Conservation (phyloP, 2,329 filamentous ascomycete species). For the Xylariaceae sp. region DNA sequence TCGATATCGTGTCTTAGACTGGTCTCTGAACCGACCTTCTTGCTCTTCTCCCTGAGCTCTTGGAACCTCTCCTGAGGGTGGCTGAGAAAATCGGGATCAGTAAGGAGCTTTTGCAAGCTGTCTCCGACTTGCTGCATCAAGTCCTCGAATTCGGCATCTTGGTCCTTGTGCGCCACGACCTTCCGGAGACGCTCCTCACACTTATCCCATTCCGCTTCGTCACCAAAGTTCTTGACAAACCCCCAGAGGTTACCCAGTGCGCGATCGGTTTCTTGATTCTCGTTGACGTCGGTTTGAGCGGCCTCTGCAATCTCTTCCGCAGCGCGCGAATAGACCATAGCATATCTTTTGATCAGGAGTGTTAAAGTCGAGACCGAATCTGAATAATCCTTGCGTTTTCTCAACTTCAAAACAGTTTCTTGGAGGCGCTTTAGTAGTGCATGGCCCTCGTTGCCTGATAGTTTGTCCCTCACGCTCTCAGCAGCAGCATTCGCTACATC, state of each 20-base stretch:
- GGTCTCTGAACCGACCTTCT: slow-evolving; percentile 62
- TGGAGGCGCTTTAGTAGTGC: slow-evolving; percentile 72
- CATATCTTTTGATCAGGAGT: slow-evolving; percentile 71
- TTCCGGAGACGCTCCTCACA: slow-evolving; percentile 63
- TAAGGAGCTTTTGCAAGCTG: slow-evolving; percentile 74
- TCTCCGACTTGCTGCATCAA: slow-evolving; percentile 68
- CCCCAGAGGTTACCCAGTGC: slow-evolving; percentile 77
- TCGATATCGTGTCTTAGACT: slow-evolving; percentile 69
- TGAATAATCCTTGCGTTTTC: slow-evolving; percentile 74
- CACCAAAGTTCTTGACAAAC: slow-evolving; percentile 74
- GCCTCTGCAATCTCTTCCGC: slow-evolving; percentile 61
- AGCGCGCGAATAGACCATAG: slow-evolving; percentile 68
- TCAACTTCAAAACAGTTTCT: slow-evolving; percentile 66
- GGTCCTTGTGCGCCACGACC: slow-evolving; percentile 67
- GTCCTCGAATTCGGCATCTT: slow-evolving; percentile 76
- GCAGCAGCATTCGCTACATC: slow-evolving; percentile 42
- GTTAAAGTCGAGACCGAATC: slow-evolving; percentile 79
- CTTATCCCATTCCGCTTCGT: slow-evolving; percentile 67
- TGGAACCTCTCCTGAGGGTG: slow-evolving; percentile 55
- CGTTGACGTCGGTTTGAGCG: slow-evolving; percentile 64
- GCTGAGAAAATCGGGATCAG: slow-evolving; percentile 80
- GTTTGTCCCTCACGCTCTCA: slow-evolving; percentile 67
- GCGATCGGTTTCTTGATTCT: slow-evolving; percentile 68
- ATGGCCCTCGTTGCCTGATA: slow-evolving; percentile 66
- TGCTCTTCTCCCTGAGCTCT: slow-evolving; percentile 48